Evolutionary conservation across 257 asterid species (phyloP), one percentile per base, ranked within the genome.

Genomic region (Gentiana macrophylla): DNA sequence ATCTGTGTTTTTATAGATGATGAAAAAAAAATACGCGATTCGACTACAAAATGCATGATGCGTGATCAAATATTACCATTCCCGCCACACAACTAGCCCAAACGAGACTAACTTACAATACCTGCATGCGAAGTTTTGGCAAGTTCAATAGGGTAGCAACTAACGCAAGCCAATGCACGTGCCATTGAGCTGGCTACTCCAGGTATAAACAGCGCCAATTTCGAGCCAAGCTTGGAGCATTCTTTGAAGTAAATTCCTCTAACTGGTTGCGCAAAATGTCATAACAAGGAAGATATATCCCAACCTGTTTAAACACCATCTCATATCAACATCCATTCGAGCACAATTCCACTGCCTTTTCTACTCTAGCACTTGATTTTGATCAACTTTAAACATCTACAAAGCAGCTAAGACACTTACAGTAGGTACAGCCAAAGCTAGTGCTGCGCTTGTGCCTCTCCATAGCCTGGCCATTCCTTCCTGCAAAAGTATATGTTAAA

Each of bases 61-160:
- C 46, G 6, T 41, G 3, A 1, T 41, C 46, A 41, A 5, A 7
- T 5, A 41, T 38, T 24, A 24, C 61, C 32, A 1, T 2, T 4
- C 56, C 56, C 38, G 3, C 44, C n/a, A 49, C 49, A 43, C 41
- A 49, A 35, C 33, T 13, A 53, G 32, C 47, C 37, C 46, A 36
- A 54, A 44, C 12, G 10, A 7, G 13, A 50, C 56, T 9, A 51
- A 50, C 35, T 59, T 3, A 24, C 24, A 65, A 33, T 73, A 90
- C 97, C 97, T 90, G 97, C 97, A 90, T 86, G 6, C 97, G 93
- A n/a, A 15, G 97, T 90, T 77, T 77, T 90, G 53, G 96, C 97
- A 64, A 86, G 97, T 77, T 90, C 97, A 74, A 90, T 82, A 32
- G 97, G 97, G 62, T 90, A 90, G 77, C 97, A 90, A 74, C 89